Conservation (phyloP, 23 red algal species). For the Cyanidiococcus yangmingshanensis region DNA sequence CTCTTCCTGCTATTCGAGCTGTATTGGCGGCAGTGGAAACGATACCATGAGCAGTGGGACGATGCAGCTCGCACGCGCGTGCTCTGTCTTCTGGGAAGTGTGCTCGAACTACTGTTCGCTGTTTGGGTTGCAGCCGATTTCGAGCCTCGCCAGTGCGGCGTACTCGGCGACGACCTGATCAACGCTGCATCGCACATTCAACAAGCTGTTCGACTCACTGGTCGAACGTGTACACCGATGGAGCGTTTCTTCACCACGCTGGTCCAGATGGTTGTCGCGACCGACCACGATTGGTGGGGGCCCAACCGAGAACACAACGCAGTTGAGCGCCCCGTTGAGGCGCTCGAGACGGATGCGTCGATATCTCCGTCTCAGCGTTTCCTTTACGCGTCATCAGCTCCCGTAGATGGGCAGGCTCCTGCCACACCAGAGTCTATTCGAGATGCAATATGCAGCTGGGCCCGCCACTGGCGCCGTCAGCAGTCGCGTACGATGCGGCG, state of each 20-base stretch:
- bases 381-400: too few relatives aligned
- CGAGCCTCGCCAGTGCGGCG: not conserved
- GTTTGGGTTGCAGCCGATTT: conserved; percentile 7
- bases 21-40: not conserved
- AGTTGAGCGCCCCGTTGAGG: too few relatives aligned
- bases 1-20: not conserved
- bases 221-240: not conserved
- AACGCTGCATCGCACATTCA: not conserved
- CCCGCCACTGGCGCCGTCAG: not conserved
- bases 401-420: too few relatives aligned
- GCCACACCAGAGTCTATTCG: too few relatives aligned
- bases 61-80: not conserved
- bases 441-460: not conserved
- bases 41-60: not conserved
- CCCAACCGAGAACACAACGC: too few relatives aligned
- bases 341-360: too few relatives aligned
- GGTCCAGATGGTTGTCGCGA: too few relatives aligned
- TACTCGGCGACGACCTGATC: not conserved
- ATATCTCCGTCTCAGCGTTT: too few relatives aligned
- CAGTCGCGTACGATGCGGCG: not conserved
- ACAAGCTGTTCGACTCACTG: not conserved
- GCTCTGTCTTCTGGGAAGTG: not conserved
- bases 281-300: too few relatives aligned
- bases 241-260: not conserved
- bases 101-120: not conserved